Evolutionary conservation across 2,329 filamentous ascomycete species (phyloP).

Genomic region (Fusarium nanum): DNA sequence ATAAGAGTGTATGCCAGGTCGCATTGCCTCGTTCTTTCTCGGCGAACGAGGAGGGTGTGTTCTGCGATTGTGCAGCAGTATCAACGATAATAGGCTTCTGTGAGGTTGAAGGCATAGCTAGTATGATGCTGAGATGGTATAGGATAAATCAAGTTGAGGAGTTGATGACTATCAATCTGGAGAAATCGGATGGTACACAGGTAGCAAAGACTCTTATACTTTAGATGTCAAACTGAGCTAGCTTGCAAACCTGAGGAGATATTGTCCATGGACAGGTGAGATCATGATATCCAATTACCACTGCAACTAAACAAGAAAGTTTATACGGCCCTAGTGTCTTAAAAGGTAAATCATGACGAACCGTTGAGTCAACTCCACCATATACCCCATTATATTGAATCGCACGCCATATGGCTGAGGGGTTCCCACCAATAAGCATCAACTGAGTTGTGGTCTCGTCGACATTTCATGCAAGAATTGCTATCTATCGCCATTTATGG

Average conservation of each 20-base stretch:
- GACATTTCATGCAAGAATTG: neutral
- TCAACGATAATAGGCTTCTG: constrained; percentile 28
- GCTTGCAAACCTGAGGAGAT: neutral
- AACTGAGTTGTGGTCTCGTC: constrained; percentile 1
- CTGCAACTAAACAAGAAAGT: neutral
- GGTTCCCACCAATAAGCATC: constrained; percentile 22
- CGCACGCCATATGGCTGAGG: constrained; percentile 1
- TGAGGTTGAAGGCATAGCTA: neutral
- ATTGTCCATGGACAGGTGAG: neutral
- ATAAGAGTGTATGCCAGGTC: constrained; percentile 42
- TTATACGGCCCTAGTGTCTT: neutral
- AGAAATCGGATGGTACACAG: neutral
- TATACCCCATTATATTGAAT: neutral
- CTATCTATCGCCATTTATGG: neutral
- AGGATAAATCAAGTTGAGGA: neutral
- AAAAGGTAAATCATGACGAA: neutral
- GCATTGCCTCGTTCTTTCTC: constrained; percentile 32
- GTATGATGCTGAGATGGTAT: no score
- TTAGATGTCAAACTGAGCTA: neutral
- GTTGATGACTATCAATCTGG: no score
- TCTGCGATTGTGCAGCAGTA: neutral
- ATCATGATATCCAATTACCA: neutral
- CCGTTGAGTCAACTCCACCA: neutral
- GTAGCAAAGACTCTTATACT: neutral
- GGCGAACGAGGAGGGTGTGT: constrained; percentile 5